phyloP scores from a whole-genome alignment of 2,329 filamentous ascomycete genomes.

The Elsinoe necatrix region DNA sequence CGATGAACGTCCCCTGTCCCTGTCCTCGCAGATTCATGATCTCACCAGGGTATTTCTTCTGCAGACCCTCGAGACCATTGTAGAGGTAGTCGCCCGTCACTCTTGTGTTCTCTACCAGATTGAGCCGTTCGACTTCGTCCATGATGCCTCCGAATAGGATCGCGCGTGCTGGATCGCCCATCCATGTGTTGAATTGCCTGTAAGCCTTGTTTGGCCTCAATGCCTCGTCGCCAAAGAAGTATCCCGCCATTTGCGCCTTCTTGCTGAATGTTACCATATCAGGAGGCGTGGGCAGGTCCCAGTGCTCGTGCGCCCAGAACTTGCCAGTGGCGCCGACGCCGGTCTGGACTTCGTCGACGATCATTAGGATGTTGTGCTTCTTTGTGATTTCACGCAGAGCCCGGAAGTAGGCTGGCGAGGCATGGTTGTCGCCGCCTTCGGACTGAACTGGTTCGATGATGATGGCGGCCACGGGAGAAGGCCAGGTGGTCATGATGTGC shows the following conservation, averaged over 20 bases:
- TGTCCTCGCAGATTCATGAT: conserved; percentile 76
- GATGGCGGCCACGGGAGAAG: conserved; percentile 67
- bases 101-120: conserved; percentile 68
- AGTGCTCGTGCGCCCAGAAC: conserved; percentile 94
- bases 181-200: conserved; percentile 94
- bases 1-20: conserved; percentile 80
- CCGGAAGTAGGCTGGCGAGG: conserved; percentile 73
- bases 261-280: conserved; percentile 93
- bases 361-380: conserved; percentile 67
- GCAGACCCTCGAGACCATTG: conserved; percentile 55
- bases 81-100: conserved; percentile 68
- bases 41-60: conserved; percentile 60
- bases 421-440: conserved; percentile 88
- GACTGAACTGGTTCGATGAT: conserved; percentile 84
- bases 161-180: conserved; percentile 77
- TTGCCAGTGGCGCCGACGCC: conserved; percentile 82
- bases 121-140: conserved; percentile 63
- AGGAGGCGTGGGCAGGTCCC: conserved; percentile 67
- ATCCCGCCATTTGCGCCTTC: conserved; percentile 85
- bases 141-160: conserved; percentile 77
- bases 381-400: conserved; percentile 68
- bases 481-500: conserved; percentile 66
- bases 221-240: conserved; percentile 72
- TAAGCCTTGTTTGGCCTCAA: conserved; percentile 82
- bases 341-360: conserved; percentile 88